phyloP scores from a whole-genome alignment of 768 basidiomycete species.

The Xerocomellus dryophilus region DNA sequence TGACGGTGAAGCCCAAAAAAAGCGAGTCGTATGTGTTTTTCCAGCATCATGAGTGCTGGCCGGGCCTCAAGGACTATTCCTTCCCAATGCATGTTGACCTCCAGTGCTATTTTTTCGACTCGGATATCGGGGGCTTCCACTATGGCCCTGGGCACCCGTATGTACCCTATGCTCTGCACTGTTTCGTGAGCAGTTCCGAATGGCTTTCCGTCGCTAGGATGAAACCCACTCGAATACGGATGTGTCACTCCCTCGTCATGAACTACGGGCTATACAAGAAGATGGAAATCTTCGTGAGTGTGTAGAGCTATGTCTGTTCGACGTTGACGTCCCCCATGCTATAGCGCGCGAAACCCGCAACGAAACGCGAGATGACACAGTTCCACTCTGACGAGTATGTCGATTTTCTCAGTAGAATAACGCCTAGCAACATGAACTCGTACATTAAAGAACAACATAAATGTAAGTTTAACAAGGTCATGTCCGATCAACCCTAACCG shows the following conservation, averaged over 20 bases:
- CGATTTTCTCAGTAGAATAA: conserved; percentile 91
- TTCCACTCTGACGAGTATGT: conserved; percentile 99
- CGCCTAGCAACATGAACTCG: conserved; percentile 91
- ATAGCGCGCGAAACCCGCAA: conserved; percentile 97
- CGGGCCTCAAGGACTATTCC: conserved; percentile 3
- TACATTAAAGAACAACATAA: conserved; percentile 95
- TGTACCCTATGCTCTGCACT: conserved; percentile 22
- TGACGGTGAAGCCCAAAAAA: conserved; percentile 72
- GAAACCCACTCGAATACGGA: conserved; percentile 97
- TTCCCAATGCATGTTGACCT: conserved; percentile 7
- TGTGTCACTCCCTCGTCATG: conserved; percentile 99
- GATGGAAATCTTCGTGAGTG: conserved; percentile 98
- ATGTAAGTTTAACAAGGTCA: conserved; percentile 50
- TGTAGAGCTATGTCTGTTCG: not conserved
- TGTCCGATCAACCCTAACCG: not conserved
- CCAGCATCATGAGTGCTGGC: conserved; percentile 1
- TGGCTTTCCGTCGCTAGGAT: conserved; percentile 48
- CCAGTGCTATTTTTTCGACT: conserved; percentile 99
- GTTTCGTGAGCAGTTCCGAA: not conserved
- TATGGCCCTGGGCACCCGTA: conserved; percentile 98
- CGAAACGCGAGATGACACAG: conserved; percentile 99
- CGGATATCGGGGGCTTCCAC: conserved; percentile 98
- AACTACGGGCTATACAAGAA: conserved; percentile 99
- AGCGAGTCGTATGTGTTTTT: conserved; percentile 72
- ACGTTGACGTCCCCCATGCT: not conserved